Evolutionary conservation across 2,329 filamentous ascomycete genomes (phyloP).

Genomic region (Phaeosphaeria sp.): DNA sequence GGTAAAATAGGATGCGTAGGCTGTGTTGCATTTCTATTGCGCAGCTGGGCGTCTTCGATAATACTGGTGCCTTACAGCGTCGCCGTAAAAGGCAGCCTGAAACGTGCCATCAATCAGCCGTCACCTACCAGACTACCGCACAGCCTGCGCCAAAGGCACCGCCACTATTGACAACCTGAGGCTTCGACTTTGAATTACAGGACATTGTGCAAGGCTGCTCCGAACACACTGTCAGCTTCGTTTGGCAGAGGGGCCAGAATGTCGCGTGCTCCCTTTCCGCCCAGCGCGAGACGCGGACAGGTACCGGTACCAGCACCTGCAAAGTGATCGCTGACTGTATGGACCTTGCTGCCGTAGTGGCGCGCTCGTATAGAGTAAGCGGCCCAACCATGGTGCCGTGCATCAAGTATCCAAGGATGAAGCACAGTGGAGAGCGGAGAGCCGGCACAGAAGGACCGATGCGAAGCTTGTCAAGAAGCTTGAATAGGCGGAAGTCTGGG

Average conservation of each 20-base stretch:
- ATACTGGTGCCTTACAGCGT: conserved; percentile 17
- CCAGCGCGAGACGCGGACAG: background rate
- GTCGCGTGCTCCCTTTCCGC: background rate
- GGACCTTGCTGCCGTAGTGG: background rate
- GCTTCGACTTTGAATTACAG: background rate
- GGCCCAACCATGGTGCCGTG: background rate
- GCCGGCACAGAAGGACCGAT: background rate
- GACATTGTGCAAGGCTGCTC: background rate
- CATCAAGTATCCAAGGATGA: background rate
- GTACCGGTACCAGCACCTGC: background rate
- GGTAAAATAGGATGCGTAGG: background rate
- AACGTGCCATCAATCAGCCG: conserved; percentile 11
- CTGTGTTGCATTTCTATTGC: background rate
- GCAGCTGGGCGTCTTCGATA: conserved; percentile 7
- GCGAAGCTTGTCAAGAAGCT: background rate
- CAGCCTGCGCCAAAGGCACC: conserved; percentile 10
- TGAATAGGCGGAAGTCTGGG: background rate
- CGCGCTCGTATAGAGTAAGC: background rate
- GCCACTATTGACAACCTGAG: conserved; percentile 6
- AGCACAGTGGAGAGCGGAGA: background rate
- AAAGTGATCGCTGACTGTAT: conserved; percentile 1
- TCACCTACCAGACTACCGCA: conserved; percentile 5
- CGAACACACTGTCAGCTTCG: background rate
- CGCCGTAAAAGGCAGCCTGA: conserved; percentile 13
- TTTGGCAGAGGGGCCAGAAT: background rate